Evolutionary conservation across 495 filamentous ascomycete genomes (phyloP).

Genomic region (Trichoderma virens): DNA sequence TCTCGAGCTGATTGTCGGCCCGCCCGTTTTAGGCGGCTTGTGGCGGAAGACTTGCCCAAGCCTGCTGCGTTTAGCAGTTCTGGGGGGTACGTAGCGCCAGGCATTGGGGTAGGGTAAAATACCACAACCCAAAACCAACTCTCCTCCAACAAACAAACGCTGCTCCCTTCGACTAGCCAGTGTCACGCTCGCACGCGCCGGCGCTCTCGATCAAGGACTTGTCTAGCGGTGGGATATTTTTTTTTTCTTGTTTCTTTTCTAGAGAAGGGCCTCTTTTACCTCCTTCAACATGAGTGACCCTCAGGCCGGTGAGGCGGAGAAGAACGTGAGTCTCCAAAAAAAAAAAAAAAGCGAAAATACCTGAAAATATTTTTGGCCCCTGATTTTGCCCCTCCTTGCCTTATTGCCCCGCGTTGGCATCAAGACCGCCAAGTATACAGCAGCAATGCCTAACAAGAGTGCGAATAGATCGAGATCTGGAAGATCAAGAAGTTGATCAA

Average conservation of each 20-base stretch:
- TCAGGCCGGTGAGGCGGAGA: slow-evolving; percentile 88
- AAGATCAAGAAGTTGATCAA: slow-evolving; percentile 97
- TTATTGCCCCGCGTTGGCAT: not conserved
- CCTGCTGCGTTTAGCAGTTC: not conserved
- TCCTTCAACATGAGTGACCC: slow-evolving; percentile 75
- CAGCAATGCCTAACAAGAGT: slow-evolving; percentile 7
- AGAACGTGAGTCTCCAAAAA: slow-evolving; percentile 60
- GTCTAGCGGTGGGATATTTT: not conserved
- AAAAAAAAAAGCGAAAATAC: slow-evolving; percentile 2
- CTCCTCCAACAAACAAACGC: slow-evolving; percentile 3
- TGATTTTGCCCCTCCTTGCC: slow-evolving; percentile 9
- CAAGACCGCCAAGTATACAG: not conserved
- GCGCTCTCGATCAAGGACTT: not conserved
- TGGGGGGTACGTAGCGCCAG: not conserved
- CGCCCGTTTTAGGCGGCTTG: not conserved
- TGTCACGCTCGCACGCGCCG: slow-evolving; percentile 9
- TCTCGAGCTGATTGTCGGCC: not conserved
- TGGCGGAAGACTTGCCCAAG: not conserved
- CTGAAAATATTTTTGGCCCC: slow-evolving; percentile 8
- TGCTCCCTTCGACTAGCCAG: slow-evolving; percentile 4
- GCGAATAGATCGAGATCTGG: slow-evolving; percentile 59
- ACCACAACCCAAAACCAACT: not conserved
- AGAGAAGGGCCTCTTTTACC: slow-evolving; percentile 8
- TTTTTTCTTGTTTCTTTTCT: not conserved
- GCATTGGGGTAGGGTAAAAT: slow-evolving; percentile 6